phyloP scores from a whole-genome alignment of 139 green algal genomes.

The Diplosphaera chodatii region DNA sequence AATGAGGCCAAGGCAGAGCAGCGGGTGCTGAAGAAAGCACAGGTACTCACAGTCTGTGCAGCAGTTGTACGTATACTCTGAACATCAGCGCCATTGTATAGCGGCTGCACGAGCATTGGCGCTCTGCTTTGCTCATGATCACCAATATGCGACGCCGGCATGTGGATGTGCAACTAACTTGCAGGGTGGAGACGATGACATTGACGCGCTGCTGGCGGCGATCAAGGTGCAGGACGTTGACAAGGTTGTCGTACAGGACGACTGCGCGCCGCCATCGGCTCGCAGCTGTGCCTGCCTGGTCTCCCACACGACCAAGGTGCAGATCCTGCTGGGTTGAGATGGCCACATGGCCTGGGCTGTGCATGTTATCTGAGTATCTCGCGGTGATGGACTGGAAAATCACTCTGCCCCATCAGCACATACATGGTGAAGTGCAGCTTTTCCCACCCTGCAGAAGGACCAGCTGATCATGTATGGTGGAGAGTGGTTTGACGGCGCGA shows the following conservation, averaged over 20 bases:
- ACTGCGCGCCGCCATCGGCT: slow-evolving; percentile 62
- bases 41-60: no score
- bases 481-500: slow-evolving; percentile 73
- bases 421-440: no score
- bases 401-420: no score
- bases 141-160: no score
- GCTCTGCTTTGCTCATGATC: no score
- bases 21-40: slow-evolving; percentile 24
- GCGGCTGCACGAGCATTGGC: no score
- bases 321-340: no score
- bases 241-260: slow-evolving; percentile 40
- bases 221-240: slow-evolving; percentile 64
- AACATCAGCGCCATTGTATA: no score
- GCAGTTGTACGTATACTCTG: no score
- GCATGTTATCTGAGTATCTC: no score
- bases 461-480: slow-evolving; percentile 78
- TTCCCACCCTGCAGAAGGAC: background rate
- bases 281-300: slow-evolving; percentile 71
- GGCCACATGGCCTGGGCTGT: no score
- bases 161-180: background rate
- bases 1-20: slow-evolving; percentile 63
- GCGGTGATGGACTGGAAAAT: no score
- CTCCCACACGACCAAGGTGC: slow-evolving; percentile 39
- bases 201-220: slow-evolving; percentile 77
- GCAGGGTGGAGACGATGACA: slow-evolving; percentile 72